Evolutionary conservation across 2,329 filamentous ascomycete genomes (phyloP), one percentile per base, ranked within the genome.

Genomic region (Xylaria sp.): DNA sequence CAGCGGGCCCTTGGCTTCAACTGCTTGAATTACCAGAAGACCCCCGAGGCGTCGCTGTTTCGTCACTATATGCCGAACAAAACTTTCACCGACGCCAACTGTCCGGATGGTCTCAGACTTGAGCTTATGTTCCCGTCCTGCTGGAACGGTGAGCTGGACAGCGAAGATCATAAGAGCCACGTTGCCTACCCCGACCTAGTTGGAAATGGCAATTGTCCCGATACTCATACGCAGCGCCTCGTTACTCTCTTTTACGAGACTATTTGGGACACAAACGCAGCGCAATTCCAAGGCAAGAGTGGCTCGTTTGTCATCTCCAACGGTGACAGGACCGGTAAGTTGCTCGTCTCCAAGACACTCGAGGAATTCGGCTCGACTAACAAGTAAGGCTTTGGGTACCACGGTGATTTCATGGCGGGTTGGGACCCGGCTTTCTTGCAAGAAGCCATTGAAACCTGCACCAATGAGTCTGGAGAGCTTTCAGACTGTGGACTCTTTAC

Each of bases 1-100:
- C 91, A 97, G 83, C 93, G 94, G 69, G 93, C 94, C 10, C 75
- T 97, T 32, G 95, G 96, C 3, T 97, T 97, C 87, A 98, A 98
- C 85, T 98, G 96, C 81, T 82, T 99, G 68, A 90, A 98, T 87
- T 97, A 97, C 78, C 75, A 74, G 36, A 83, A 80, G 28, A 74
- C 80, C 0, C 83, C 91, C 2, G 94, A 97, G 79, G 85, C 86
- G 1, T 91, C 94, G 15, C 86, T 97, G 41, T 91, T 89, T 79
- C 93, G 94, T 72, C 94, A 97, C 80, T 90, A 88, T 77, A 76
- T 97, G 73, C 94, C 95, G 0, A 87, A 91, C 74, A 97, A 97
- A 85, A 80, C 81, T 0, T 97, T 88, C 77, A 84, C 97, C 41
- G 94, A 97, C 76, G 85, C 85, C 63, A 90, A 95, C 81, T 98